These are phyloP conservation scores for Ashbya aceris DNA, from an alignment of 1,139 yeast genomes.

Conservation along the genomic window DNA sequence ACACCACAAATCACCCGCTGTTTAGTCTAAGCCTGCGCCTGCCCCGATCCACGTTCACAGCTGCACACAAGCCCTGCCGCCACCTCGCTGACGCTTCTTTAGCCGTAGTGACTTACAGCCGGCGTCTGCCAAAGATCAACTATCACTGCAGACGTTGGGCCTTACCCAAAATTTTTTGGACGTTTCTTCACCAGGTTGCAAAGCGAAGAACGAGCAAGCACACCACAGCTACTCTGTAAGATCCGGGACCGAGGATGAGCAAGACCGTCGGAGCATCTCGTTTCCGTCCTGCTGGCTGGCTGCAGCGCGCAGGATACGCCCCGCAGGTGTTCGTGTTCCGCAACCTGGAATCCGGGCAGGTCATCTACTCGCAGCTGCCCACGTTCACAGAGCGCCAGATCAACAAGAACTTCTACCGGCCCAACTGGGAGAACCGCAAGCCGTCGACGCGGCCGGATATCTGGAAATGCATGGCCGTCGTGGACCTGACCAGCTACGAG, in stretches of 20 bases:
- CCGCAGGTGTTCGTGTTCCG: constrained; percentile 80
- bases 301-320: constrained; percentile 47
- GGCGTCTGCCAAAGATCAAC: neutral
- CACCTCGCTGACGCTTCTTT: too few species aligned
- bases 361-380: constrained; percentile 78
- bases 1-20: too few species aligned
- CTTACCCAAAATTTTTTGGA: neutral
- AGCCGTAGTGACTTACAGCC: neutral
- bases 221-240: neutral
- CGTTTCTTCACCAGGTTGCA: neutral
- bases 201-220: too few species aligned
- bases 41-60: too few species aligned
- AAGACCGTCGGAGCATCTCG: constrained; percentile 19
- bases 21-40: too few species aligned
- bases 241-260: neutral
- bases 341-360: constrained; percentile 84
- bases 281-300: constrained; percentile 40
- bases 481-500: constrained; percentile 54
- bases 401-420: constrained; percentile 60
- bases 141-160: neutral
- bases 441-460: constrained; percentile 74
- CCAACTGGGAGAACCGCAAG: constrained; percentile 81
- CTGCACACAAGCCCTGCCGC: too few species aligned
- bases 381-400: constrained; percentile 54
- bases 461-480: constrained; percentile 89